Conservation (phyloP, 768 basidiomycete genomes). For the Rhodotorula kratochvilovae region DNA sequence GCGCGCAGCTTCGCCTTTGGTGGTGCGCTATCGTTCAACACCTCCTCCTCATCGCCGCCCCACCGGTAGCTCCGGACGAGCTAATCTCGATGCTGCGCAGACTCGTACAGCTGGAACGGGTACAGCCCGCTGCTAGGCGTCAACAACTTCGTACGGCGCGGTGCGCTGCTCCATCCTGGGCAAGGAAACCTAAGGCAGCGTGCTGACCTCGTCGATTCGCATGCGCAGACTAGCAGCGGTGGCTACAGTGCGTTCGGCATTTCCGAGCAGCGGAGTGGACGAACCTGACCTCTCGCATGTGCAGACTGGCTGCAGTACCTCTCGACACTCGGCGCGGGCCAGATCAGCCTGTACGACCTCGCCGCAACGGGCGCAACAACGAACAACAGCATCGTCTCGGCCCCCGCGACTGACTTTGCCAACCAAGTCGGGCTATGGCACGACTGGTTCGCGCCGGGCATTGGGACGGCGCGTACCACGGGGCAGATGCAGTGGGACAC, state of each 20-base stretch:
- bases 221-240: slow-evolving; percentile 9
- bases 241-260: slow-evolving; percentile 9
- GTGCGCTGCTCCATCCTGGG: background rate
- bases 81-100: background rate
- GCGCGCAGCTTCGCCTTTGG: too few relatives aligned
- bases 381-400: background rate
- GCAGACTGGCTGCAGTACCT: slow-evolving; percentile 29
- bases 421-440: slow-evolving; percentile 2
- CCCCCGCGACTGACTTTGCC: background rate
- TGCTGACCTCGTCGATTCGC: too few relatives aligned
- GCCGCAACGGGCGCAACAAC: slow-evolving; percentile 11
- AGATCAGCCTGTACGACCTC: slow-evolving; percentile 14
- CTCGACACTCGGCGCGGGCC: background rate
- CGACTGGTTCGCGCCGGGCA: background rate
- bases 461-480: background rate
- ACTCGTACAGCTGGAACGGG: slow-evolving; percentile 12
- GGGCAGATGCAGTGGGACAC: slow-evolving; percentile 2
- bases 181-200: too few relatives aligned
- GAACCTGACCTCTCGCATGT: background rate
- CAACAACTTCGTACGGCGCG: background rate
- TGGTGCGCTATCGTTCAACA: too few relatives aligned
- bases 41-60: background rate
- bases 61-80: background rate
- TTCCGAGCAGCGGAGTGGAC: too few relatives aligned
- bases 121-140: slow-evolving; percentile 3